A percentile compares a stretch with the other conserved stretches of the same genome.
phyloP scores from a whole-genome alignment of 306 rosid species.

The Malus fusca region DNA sequence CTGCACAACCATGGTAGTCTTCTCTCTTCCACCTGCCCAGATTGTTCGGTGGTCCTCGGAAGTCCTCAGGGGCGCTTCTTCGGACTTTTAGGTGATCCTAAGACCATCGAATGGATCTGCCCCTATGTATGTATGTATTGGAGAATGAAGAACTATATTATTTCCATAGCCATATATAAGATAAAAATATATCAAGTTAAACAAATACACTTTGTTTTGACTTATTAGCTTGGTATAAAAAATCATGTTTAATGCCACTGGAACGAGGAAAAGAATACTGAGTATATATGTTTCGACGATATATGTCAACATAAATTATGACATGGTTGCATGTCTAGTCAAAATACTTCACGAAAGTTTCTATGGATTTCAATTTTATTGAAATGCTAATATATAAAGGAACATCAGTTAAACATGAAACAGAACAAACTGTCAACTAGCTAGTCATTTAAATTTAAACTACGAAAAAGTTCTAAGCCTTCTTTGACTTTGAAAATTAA shows the following conservation, averaged over 20 bases:
- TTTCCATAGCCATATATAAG: neutral
- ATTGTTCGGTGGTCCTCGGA: too few species aligned
- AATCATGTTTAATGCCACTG: neutral
- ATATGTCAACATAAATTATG: neutral
- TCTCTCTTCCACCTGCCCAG: too few species aligned
- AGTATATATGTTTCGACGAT: neutral
- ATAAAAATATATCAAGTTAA: neutral
- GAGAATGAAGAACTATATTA: too few species aligned
- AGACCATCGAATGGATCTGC: too few species aligned
- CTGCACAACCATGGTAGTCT: fast-evolving
- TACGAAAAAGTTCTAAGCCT: neutral
- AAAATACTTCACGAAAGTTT: neutral
- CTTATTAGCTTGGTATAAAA: too few species aligned
- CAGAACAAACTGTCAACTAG: neutral
- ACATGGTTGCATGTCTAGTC: neutral
- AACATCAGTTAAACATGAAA: neutral
- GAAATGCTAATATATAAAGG: neutral
- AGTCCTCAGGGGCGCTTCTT: too few species aligned
- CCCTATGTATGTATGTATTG: too few species aligned
- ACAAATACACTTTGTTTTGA: neutral
- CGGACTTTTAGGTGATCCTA: too few species aligned
- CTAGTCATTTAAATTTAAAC: neutral
- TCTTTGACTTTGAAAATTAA: neutral
- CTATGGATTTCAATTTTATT: neutral
- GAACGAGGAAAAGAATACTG: neutral